Percentiles rank a stretch among this genome's conserved stretches.
Evolutionary conservation across 768 basidiomycete genomes (phyloP).

Genomic region (Russula virescens): DNA sequence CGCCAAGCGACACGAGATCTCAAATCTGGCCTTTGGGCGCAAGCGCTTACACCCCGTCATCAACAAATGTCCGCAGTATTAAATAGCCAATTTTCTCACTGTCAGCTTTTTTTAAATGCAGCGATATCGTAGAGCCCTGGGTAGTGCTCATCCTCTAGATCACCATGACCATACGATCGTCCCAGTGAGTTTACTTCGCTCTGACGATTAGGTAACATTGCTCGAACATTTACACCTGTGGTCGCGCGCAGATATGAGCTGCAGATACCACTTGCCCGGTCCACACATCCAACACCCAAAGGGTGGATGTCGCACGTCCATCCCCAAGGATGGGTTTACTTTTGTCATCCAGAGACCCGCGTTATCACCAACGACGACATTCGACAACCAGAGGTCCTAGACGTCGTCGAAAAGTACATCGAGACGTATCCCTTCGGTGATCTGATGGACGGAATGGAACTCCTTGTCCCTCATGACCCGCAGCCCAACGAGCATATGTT

Average conservation of each 20-base stretch:
- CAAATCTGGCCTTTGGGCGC: background rate
- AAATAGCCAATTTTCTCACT: background rate
- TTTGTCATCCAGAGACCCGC: slow-evolving; percentile 36
- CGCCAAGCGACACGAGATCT: background rate
- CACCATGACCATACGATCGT: background rate
- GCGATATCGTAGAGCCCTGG: too few species aligned
- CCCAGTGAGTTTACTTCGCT: slow-evolving; percentile 2
- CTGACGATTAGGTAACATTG: too few species aligned
- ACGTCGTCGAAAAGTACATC: slow-evolving; percentile 30
- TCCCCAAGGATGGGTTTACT: slow-evolving; percentile 48
- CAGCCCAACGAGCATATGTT: slow-evolving; percentile 29
- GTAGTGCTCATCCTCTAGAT: background rate
- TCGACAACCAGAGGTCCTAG: slow-evolving; percentile 34
- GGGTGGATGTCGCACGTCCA: slow-evolving; percentile 33
- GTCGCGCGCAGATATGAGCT: background rate
- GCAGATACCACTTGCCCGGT: background rate
- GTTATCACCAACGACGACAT: slow-evolving; percentile 48
- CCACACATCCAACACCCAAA: background rate
- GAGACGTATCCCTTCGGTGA: slow-evolving; percentile 29
- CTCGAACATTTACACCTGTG: background rate
- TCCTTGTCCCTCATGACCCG: slow-evolving; percentile 34
- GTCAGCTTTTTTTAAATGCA: background rate
- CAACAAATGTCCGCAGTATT: too few species aligned
- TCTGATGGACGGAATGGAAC: slow-evolving; percentile 41
- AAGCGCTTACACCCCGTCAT: too few species aligned